Conservation (phyloP, 1,284 basidiomycete species). For the Porodaedalea pini region DNA sequence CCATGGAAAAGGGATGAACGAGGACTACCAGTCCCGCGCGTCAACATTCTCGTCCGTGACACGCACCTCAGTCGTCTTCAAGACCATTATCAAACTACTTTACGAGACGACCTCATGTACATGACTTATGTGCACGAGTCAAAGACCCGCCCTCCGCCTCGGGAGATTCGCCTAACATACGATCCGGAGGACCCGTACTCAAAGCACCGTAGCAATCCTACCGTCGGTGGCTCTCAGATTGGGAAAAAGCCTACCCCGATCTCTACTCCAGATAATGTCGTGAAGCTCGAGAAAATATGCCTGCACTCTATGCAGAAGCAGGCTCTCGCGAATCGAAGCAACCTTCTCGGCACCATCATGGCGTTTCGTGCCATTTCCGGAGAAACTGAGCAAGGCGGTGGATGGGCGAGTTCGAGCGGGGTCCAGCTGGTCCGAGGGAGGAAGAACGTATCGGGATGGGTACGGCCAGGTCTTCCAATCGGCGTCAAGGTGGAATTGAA, state of each 20-base stretch:
- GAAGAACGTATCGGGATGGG: constrained; percentile 83
- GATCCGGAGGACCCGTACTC: constrained; percentile 79
- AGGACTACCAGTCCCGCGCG: constrained; percentile 64
- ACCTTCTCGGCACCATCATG: constrained; percentile 83
- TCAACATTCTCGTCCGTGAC: constrained; percentile 59
- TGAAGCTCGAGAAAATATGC: constrained; percentile 79
- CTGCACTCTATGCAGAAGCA: constrained; percentile 85
- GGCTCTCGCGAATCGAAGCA: constrained; percentile 69
- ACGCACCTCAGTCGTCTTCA: constrained; percentile 75
- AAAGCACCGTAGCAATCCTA: constrained; percentile 67
- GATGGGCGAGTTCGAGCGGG: constrained; percentile 64
- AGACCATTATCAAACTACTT: constrained; percentile 82
- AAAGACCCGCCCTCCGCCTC: constrained; percentile 46
- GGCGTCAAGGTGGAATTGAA: constrained; percentile 89
- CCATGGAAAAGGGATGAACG: constrained; percentile 38
- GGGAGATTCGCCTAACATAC: constrained; percentile 64
- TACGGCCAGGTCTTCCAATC: constrained; percentile 79
- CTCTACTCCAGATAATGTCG: constrained; percentile 62
- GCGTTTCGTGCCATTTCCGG: constrained; percentile 87
- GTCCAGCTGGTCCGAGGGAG: constrained; percentile 80
- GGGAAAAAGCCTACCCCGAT: constrained; percentile 64
- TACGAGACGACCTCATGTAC: constrained; percentile 90
- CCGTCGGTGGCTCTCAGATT: constrained; percentile 68
- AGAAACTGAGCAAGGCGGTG: constrained; percentile 69
- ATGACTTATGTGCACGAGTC: constrained; percentile 86